A percentile compares a stretch with the other conserved stretches of the same genome.
Evolutionary conservation across 352 stramenopile genomes (phyloP).

Genomic region (Globisporangium rhizosaccharum): DNA sequence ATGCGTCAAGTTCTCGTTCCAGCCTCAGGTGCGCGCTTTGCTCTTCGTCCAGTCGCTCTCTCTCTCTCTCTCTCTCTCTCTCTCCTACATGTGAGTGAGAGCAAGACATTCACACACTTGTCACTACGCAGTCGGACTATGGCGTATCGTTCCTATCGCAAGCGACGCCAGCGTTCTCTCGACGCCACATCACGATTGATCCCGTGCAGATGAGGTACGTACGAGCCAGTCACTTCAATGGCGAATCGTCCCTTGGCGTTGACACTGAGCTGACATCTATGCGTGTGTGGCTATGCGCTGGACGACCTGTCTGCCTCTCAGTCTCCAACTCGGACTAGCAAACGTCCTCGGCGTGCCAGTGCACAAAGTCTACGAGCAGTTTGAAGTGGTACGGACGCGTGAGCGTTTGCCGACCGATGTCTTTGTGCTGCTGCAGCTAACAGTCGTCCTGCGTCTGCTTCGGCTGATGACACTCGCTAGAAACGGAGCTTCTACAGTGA

Average conservation of each 20-base stretch:
- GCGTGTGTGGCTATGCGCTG: not conserved
- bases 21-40: constrained; percentile 50
- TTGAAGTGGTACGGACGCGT: constrained; percentile 53
- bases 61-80: too few relatives aligned
- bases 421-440: not conserved
- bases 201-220: constrained; percentile 77
- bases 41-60: too few relatives aligned
- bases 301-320: constrained; percentile 8
- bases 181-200: constrained; percentile 58
- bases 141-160: constrained; percentile 72
- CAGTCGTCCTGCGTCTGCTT: not conserved
- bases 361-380: constrained; percentile 65
- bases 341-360: constrained; percentile 65
- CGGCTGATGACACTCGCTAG: constrained; percentile 16
- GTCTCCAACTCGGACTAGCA: constrained; percentile 70
- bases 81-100: not conserved
- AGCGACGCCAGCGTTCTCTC: constrained; percentile 41
- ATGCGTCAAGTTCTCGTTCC: constrained; percentile 65
- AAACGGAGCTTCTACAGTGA: constrained; percentile 78
- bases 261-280: not conserved
- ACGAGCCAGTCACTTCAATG: not conserved
- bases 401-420: not conserved
- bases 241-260: too few relatives aligned
- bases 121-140: constrained; percentile 61
- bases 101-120: not conserved